A percentile compares a stretch with the other conserved stretches of the same genome.
phyloP scores from a whole-genome alignment of 768 basidiomycete species.

The Obba rivulosa region DNA sequence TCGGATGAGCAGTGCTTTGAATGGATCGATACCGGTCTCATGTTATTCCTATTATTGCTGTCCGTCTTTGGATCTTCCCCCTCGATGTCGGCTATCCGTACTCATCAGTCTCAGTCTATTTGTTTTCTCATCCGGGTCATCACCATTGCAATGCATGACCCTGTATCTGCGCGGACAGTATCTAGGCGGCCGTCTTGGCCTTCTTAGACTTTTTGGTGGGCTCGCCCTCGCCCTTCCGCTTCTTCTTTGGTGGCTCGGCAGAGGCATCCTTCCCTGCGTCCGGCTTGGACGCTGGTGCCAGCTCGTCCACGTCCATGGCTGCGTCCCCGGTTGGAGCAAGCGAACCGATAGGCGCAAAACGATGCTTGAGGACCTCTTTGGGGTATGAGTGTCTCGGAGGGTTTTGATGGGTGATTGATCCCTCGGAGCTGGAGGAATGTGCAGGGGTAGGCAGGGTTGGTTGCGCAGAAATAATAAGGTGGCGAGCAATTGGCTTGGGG shows the following conservation, averaged over 20 bases:
- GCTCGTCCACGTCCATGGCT: constrained; percentile 19
- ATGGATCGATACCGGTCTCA: not conserved
- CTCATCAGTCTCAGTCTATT: too few relatives aligned
- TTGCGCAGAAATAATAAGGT: constrained; percentile 53
- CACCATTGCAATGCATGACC: too few relatives aligned
- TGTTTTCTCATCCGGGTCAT: too few relatives aligned
- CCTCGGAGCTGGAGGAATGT: constrained; percentile 7
- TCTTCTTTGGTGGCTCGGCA: constrained; percentile 22
- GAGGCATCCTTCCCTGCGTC: not conserved
- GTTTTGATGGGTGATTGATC: constrained; percentile 31
- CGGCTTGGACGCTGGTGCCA: not conserved
- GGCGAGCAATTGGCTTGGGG: constrained; percentile 52
- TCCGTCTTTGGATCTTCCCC: constrained; percentile 7
- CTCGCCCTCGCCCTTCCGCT: constrained; percentile 45
- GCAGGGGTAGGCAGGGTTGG: constrained; percentile 27
- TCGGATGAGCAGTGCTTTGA: constrained; percentile 38
- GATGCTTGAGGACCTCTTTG: constrained; percentile 54
- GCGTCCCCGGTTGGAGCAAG: constrained; percentile 24
- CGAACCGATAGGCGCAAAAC: constrained; percentile 60
- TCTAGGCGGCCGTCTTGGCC: constrained; percentile 4
- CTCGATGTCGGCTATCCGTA: not conserved
- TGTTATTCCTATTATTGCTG: constrained; percentile 20
- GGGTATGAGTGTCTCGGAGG: constrained; percentile 56
- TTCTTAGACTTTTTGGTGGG: constrained; percentile 41
- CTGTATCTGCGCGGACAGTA: too few relatives aligned